Evolutionary conservation across 2,329 filamentous ascomycete genomes (phyloP).

Genomic region (Ustilaginoidea virens): DNA sequence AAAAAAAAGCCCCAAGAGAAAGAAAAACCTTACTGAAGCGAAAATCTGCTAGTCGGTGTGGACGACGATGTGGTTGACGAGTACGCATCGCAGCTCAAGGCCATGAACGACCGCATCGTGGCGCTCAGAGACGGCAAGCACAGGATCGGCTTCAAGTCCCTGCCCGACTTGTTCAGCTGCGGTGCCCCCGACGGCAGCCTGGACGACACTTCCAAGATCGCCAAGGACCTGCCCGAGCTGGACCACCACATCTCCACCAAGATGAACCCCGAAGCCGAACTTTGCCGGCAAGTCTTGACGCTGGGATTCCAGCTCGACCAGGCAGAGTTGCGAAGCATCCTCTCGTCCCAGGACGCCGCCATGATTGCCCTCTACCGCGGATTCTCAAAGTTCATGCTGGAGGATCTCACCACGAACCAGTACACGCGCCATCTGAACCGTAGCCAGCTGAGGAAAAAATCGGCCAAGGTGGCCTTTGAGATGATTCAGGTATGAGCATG

Average conservation of each 20-base stretch:
- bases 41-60: slow-evolving; percentile 18
- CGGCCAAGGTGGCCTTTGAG: slow-evolving; percentile 15
- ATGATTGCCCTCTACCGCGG: slow-evolving; percentile 38
- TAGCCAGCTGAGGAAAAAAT: slow-evolving; percentile 14
- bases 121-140: slow-evolving; percentile 9
- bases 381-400: slow-evolving; percentile 42
- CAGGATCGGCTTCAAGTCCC: slow-evolving; percentile 14
- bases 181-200: slow-evolving; percentile 3
- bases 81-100: slow-evolving; percentile 21
- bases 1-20: too few relatives aligned
- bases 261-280: slow-evolving; percentile 13
- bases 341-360: slow-evolving; percentile 15
- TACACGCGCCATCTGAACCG: slow-evolving; percentile 11
- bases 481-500: slow-evolving; percentile 14
- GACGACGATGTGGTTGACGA: slow-evolving; percentile 24
- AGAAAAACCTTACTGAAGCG: not conserved
- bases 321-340: slow-evolving; percentile 11
- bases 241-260: slow-evolving; percentile 15
- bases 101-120: slow-evolving; percentile 18
- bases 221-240: slow-evolving; percentile 24
- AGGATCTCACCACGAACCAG: slow-evolving; percentile 14
- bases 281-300: slow-evolving; percentile 17
- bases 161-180: slow-evolving; percentile 15
- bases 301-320: slow-evolving; percentile 19
- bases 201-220: slow-evolving; percentile 5